Evolutionary conservation across 2,329 filamentous ascomycete species (phyloP).

Genomic region (Ophiostoma triangulosporum): DNA sequence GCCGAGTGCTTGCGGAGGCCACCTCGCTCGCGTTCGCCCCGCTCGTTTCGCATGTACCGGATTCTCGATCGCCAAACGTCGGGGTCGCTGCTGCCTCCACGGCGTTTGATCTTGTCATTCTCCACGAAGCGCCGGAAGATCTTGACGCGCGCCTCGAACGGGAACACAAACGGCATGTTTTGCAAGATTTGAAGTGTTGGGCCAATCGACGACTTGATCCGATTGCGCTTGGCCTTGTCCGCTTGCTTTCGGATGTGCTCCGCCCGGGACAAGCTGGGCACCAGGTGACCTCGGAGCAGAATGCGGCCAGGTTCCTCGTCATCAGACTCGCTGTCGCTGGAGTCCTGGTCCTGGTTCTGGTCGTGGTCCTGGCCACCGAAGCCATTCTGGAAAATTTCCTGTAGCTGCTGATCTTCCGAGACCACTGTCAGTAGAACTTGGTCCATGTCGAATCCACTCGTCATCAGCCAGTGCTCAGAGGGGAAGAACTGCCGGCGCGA

Average conservation of each 20-base stretch:
- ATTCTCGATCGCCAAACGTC: conserved; percentile 60
- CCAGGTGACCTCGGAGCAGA: background rate
- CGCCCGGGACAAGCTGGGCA: conserved; percentile 19
- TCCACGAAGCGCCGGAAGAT: conserved; percentile 90
- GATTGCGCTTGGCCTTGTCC: conserved; percentile 51
- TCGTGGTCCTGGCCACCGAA: background rate
- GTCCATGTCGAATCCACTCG: conserved; percentile 70
- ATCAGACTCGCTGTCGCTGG: conserved; percentile 1
- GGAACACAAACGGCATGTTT: conserved; percentile 95
- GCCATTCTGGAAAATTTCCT: conserved; percentile 49
- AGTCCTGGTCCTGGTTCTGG: background rate
- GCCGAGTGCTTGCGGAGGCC: conserved; percentile 50
- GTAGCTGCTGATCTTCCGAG: conserved; percentile 69
- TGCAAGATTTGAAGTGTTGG: conserved; percentile 82
- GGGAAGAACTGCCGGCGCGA: conserved; percentile 77
- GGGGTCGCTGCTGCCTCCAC: conserved; percentile 55
- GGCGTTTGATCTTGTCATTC: conserved; percentile 61
- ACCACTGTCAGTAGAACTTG: conserved; percentile 79
- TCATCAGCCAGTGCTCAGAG: conserved; percentile 88
- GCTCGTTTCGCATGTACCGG: conserved; percentile 25
- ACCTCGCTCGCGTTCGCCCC: conserved; percentile 9
- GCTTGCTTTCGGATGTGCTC: conserved; percentile 52
- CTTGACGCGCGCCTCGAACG: conserved; percentile 78
- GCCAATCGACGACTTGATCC: conserved; percentile 64
- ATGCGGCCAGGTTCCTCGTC: background rate